Percentiles rank a stretch among this genome's conserved stretches.
These are phyloP conservation scores for Solanum rostratum DNA, from an alignment of 257 asterid genomes.

Conservation along the genomic window DNA sequence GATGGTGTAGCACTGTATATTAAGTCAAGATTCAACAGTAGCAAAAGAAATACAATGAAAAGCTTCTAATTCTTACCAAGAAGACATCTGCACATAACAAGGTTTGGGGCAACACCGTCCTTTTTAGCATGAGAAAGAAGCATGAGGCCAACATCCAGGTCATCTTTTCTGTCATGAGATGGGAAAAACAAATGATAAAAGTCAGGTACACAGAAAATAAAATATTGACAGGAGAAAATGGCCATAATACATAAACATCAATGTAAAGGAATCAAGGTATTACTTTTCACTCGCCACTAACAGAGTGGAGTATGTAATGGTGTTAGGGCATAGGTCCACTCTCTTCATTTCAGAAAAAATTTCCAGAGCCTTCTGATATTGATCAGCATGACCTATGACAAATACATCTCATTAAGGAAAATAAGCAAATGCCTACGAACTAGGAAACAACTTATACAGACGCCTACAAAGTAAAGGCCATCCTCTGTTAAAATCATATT, in stretches of 20 bases:
- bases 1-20: background rate
- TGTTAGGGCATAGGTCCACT: slow-evolving; percentile 60
- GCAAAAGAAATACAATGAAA: background rate
- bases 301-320: slow-evolving; percentile 82
- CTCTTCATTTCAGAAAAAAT: slow-evolving; percentile 64
- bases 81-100: slow-evolving; percentile 84
- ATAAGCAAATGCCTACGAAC: background rate
- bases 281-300: slow-evolving; percentile 91
- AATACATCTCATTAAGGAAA: background rate
- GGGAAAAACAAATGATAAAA: slow-evolving; percentile 1
- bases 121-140: slow-evolving; percentile 81
- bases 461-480: background rate
- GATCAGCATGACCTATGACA: slow-evolving; percentile 66
- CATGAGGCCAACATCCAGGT: slow-evolving; percentile 69
- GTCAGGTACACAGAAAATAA: background rate
- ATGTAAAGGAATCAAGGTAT: slow-evolving; percentile 14
- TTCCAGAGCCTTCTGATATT: slow-evolving; percentile 65
- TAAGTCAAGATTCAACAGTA: background rate
- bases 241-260: background rate
- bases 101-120: slow-evolving; percentile 77
- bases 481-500: background rate
- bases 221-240: background rate
- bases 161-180: slow-evolving; percentile 58
- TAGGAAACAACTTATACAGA: background rate
- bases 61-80: slow-evolving; percentile 42